These are phyloP conservation scores for Aethionema arabicum DNA, from an alignment of 345 rosid species.

Conservation along the genomic window DNA sequence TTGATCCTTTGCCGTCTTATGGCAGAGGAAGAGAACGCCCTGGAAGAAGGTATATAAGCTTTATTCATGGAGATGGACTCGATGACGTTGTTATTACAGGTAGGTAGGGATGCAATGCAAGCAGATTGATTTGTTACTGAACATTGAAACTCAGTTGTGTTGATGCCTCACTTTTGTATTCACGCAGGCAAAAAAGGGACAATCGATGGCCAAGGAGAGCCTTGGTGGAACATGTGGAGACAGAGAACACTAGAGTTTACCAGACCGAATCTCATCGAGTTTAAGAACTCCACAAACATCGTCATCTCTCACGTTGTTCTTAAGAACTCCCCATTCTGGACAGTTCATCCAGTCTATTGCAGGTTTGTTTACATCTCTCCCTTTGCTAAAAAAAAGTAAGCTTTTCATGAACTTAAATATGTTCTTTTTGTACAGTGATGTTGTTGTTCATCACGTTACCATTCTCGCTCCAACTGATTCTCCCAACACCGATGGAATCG, in stretches of 20 bases:
- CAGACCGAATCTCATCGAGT: conserved; percentile 74
- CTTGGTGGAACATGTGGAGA: conserved; percentile 98
- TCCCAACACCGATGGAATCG: conserved; percentile 89
- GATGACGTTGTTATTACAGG: conserved; percentile 80
- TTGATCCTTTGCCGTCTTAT: conserved; percentile 83
- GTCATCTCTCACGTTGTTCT: conserved; percentile 75
- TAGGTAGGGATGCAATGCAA: conserved; percentile 22
- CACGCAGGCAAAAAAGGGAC: conserved; percentile 81
- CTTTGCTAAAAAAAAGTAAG: not conserved
- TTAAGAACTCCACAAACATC: conserved; percentile 62
- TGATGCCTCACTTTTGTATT: not conserved
- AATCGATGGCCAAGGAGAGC: conserved; percentile 85
- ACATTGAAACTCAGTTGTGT: not conserved
- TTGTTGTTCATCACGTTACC: conserved; percentile 72
- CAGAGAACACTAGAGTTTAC: conserved; percentile 69
- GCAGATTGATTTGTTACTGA: conserved; percentile 3
- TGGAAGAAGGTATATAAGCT: conserved; percentile 82
- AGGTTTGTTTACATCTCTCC: conserved; percentile 54
- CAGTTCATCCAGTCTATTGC: conserved; percentile 88
- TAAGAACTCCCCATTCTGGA: conserved; percentile 85
- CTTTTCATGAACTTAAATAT: conserved; percentile 2
- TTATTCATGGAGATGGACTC: conserved; percentile 88
- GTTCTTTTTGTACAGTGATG: conserved; percentile 46
- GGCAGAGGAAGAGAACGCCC: conserved; percentile 94
- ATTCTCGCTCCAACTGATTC: conserved; percentile 83